Conservation (phyloP, 345 rosid genomes). For the Physaria fendleri region DNA sequence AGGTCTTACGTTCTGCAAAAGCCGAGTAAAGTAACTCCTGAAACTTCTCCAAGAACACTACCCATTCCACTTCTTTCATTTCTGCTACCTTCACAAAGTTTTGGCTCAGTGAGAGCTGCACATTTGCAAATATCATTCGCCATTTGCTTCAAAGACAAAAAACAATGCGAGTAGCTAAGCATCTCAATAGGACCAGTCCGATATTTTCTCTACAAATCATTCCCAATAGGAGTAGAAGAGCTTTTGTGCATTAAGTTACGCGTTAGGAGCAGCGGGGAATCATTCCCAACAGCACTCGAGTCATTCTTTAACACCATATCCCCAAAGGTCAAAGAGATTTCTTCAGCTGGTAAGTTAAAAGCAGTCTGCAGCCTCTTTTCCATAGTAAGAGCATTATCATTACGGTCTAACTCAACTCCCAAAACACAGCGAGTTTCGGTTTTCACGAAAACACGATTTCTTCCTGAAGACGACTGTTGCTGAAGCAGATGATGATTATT, state of each 20-base stretch:
- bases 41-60: conserved; percentile 42
- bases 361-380: conserved; percentile 51
- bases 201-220: conserved; percentile 43
- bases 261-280: conserved; percentile 49
- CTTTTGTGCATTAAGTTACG: conserved; percentile 49
- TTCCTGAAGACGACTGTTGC: conserved; percentile 36
- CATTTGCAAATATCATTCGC: conserved; percentile 40
- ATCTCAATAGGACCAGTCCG: conserved; percentile 50
- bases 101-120: conserved; percentile 32
- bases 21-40: conserved; percentile 49
- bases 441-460: conserved; percentile 56
- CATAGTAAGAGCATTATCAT: conserved; percentile 51
- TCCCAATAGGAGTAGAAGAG: conserved; percentile 52
- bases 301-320: conserved; percentile 51
- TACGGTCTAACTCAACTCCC: conserved; percentile 53
- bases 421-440: conserved; percentile 61
- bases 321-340: conserved; percentile 54
- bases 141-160: conserved; percentile 30
- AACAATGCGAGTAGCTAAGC: conserved; percentile 37
- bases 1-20: conserved; percentile 33
- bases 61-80: conserved; percentile 47
- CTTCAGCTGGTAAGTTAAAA: conserved; percentile 45
- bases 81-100: conserved; percentile 50
- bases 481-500: conserved; percentile 16
- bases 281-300: conserved; percentile 46